phyloP scores from a whole-genome alignment of 2,329 filamentous ascomycete species.

The Fusarium bulbicola region DNA sequence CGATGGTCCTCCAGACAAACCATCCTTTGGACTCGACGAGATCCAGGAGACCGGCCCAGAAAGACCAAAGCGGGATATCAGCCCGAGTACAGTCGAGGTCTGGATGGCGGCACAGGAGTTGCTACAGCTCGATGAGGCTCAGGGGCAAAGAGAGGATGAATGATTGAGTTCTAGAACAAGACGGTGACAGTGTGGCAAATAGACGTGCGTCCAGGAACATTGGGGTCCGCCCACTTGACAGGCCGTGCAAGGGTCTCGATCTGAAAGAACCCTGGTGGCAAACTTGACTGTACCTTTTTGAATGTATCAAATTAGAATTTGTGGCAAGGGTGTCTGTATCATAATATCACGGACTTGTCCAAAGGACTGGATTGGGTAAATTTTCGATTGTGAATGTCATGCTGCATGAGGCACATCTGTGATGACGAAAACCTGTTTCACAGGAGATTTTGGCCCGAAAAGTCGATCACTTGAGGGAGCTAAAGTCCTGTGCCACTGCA shows the following conservation, averaged over 20 bases:
- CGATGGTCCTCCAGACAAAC: constrained; percentile 19
- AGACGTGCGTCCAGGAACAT: not conserved
- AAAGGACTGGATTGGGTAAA: not conserved
- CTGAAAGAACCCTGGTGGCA: constrained; percentile 6
- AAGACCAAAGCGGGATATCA: constrained; percentile 16
- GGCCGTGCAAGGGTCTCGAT: not conserved
- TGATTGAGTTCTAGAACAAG: not conserved
- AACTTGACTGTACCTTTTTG: constrained; percentile 2
- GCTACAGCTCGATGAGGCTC: constrained; percentile 37
- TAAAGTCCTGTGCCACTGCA: not conserved
- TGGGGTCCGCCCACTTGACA: not conserved
- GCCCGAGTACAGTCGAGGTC: constrained; percentile 40
- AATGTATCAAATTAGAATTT: constrained; percentile 8
- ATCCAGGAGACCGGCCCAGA: not conserved
- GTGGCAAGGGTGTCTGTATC: constrained; percentile 21
- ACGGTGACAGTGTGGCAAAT: not conserved
- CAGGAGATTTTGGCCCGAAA: not conserved
- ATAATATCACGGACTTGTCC: constrained; percentile 6
- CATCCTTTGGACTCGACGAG: not conserved
- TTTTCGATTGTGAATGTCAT: not conserved
- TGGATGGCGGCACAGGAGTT: constrained; percentile 47
- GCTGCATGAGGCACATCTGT: not conserved
- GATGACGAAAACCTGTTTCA: not conserved
- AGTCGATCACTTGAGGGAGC: not conserved
- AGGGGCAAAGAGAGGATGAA: not conserved